These are phyloP conservation scores for Articulospora tetracladia DNA, from an alignment of 495 filamentous ascomycete genomes.

Conservation along the genomic window DNA sequence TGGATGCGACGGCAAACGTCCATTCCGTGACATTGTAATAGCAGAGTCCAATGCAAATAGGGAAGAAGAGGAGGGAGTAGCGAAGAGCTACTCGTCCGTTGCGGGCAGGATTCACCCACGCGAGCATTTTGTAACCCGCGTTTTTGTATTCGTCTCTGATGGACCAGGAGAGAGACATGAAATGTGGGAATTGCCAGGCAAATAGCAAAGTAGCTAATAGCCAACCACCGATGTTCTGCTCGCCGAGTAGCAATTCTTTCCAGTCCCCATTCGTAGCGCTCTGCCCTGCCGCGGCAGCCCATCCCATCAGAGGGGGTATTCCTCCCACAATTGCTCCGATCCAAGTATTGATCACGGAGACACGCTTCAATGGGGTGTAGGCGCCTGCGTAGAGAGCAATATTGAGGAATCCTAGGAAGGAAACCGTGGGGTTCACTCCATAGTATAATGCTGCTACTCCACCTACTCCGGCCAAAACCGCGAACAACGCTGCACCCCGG, in stretches of 20 bases:
- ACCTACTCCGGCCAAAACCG: conserved; percentile 57
- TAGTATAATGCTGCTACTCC: conserved; percentile 72
- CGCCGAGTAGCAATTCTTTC: conserved; percentile 73
- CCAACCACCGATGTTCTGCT: conserved; percentile 80
- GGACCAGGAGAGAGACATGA: conserved; percentile 84
- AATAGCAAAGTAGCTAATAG: conserved; percentile 79
- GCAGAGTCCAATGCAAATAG: conserved; percentile 80
- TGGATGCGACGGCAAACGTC: conserved; percentile 77
- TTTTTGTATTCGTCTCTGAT: conserved; percentile 86
- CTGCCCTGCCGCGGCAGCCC: conserved; percentile 89
- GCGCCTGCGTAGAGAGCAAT: conserved; percentile 85
- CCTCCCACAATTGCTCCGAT: conserved; percentile 88
- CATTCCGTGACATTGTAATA: conserved; percentile 80
- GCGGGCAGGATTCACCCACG: conserved; percentile 77
- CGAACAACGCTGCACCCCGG: conserved; percentile 77
- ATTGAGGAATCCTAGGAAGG: conserved; percentile 79
- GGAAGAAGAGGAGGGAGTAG: conserved; percentile 84
- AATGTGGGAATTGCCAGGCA: conserved; percentile 98
- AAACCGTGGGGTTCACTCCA: conserved; percentile 90
- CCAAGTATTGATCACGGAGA: conserved; percentile 92
- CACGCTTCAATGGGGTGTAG: conserved; percentile 88
- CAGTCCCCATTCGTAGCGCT: conserved; percentile 71
- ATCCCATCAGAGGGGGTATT: conserved; percentile 96
- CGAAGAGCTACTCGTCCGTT: conserved; percentile 84
- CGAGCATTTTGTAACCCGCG: conserved; percentile 88